These are phyloP conservation scores for Plasmodium coatneyi DNA, from an alignment of 169 alveolate species.

Conservation along the genomic window DNA sequence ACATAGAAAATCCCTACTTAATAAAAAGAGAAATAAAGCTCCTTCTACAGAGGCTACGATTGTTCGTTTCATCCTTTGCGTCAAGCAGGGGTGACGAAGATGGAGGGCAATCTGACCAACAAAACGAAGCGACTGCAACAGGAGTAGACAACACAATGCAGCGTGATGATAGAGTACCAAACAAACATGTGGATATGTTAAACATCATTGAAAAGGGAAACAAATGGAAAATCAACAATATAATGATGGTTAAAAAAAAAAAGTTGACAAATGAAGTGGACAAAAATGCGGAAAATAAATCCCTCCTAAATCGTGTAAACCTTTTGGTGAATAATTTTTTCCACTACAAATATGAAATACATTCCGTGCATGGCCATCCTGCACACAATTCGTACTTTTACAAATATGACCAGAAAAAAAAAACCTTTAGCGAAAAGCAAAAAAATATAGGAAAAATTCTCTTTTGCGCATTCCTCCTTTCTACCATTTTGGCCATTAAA, in stretches of 20 bases:
- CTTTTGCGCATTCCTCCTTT: conserved; percentile 35
- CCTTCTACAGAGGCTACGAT: conserved; percentile 24
- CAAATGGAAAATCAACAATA: conserved; percentile 50
- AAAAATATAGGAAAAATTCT: conserved; percentile 5
- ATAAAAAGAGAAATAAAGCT: conserved; percentile 43
- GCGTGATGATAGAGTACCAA: neutral
- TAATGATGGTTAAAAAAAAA: conserved; percentile 51
- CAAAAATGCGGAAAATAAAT: neutral
- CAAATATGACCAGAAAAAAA: conserved; percentile 53
- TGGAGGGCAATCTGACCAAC: neutral
- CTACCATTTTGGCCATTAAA: conserved; percentile 39
- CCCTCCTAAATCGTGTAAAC: neutral
- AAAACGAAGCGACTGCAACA: neutral
- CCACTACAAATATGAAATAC: conserved; percentile 28
- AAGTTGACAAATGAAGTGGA: neutral
- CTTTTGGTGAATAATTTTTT: neutral
- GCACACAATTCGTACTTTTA: conserved; percentile 40
- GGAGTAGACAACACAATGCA: neutral
- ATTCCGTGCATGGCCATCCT: conserved; percentile 50
- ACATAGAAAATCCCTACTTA: conserved; percentile 66
- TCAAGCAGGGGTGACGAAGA: neutral
- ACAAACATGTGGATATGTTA: conserved; percentile 9
- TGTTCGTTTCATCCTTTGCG: conserved; percentile 19
- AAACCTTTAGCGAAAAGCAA: conserved; percentile 41
- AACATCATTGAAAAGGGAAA: conserved; percentile 7